Evolutionary conservation across 768 basidiomycete genomes (phyloP), one percentile per base, ranked within the genome.

Genomic region (Tephrocybe rancida): DNA sequence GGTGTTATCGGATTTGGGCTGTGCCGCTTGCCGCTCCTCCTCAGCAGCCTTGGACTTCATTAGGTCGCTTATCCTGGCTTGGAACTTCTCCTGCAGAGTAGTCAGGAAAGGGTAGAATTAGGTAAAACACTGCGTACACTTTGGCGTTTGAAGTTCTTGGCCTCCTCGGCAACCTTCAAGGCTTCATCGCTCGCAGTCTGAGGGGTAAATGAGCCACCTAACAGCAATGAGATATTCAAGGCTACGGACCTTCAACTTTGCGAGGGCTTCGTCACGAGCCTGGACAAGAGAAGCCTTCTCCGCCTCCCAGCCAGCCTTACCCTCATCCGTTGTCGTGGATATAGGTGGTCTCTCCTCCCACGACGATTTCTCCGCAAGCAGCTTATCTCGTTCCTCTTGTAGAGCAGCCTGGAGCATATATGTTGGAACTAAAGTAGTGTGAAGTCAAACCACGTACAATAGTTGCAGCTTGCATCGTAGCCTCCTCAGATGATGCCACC

Each of bases 251-350:
- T 83, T 82, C n/a, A 79, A 68, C 48, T 82, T 81, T 10, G 79
- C 72, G 5, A 80, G 54, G 2, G 85, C 84, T n/a, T 86, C 82
- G 52, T 81, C 86, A 6, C 84, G 83, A 24, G 76, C 74, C 58
- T 82, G 82, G 30, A 76, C 50, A 0, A 92, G 71, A 48, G 81
- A 78, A 0, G 69, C 74, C 59, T 84, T 89, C 63, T 90, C 87
- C 1, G 72, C 61, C 51, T 88, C 86, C 80, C 82, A 83, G 16
- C 68, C 66, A 13, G 60, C 55, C 48, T 73, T 76, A 26, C 64
- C 62, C 30, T 74, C 71, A 7, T 56, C 63, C 2, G 57, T 48
- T 8, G 64, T 26, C 30, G 73, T 53, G 1, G 70, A 26, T n/a
- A 69, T 50, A 30, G 54, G 64, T 50, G 67, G 57, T 48, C 67